A percentile compares a stretch with the other conserved stretches of the same genome.
phyloP scores from a whole-genome alignment of 2,329 filamentous ascomycete genomes.

The Phaeosphaeria sp. region DNA sequence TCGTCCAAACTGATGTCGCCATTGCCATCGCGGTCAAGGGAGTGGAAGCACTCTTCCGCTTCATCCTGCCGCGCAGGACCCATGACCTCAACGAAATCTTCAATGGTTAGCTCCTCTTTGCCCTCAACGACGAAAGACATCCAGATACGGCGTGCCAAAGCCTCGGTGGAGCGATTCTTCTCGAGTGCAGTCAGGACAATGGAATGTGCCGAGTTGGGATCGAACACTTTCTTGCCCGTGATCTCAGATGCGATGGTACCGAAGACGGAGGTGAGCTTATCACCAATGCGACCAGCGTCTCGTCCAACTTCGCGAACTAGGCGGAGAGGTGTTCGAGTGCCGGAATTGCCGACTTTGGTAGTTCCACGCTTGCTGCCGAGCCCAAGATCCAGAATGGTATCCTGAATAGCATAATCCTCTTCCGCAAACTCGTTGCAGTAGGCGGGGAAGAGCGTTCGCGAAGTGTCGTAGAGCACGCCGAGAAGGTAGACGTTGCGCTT shows the following conservation, averaged over 20 bases:
- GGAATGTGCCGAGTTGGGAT: conserved; percentile 87
- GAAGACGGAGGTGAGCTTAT: conserved; percentile 92
- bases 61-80: conserved; percentile 75
- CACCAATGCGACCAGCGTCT: conserved; percentile 76
- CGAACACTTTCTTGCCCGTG: conserved; percentile 94
- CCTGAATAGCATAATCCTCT: conserved; percentile 90
- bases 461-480: conserved; percentile 87
- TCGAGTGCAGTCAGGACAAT: conserved; percentile 89
- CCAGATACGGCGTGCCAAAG: conserved; percentile 93
- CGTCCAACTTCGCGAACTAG: conserved; percentile 75
- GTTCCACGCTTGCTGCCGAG: conserved; percentile 64
- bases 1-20: conserved; percentile 95
- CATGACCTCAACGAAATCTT: conserved; percentile 89
- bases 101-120: conserved; percentile 75
- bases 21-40: conserved; percentile 86
- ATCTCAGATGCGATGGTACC: conserved; percentile 94
- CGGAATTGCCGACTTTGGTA: conserved; percentile 57
- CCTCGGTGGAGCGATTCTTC: conserved; percentile 82
- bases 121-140: conserved; percentile 97
- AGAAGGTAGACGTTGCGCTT: conserved; percentile 86
- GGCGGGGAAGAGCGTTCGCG: conserved; percentile 84
- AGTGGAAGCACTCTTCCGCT: conserved; percentile 83
- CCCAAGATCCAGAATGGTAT: conserved; percentile 67
- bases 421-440: conserved; percentile 91
- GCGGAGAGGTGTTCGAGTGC: conserved; percentile 77